phyloP scores from a whole-genome alignment of 768 basidiomycete species.

The Kwoniella dejecticola region DNA sequence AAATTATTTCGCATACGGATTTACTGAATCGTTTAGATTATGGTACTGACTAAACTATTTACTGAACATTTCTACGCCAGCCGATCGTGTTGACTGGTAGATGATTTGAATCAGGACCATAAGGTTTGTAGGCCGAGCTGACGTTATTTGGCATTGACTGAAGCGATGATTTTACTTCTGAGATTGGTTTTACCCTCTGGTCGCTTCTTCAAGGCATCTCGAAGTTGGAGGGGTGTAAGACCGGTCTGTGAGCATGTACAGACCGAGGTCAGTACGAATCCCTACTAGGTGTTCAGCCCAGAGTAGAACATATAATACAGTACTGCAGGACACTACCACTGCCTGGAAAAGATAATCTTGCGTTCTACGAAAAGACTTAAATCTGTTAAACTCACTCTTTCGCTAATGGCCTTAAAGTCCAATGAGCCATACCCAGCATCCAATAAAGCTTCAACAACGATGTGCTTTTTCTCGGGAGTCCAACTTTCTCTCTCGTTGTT shows the following conservation, averaged over 20 bases:
- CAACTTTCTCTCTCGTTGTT: too few relatives aligned
- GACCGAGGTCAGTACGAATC: too few relatives aligned
- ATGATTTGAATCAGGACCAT: neutral
- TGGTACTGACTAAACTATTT: neutral
- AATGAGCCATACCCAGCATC: conserved; percentile 3
- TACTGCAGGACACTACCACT: too few relatives aligned
- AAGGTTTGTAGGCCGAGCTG: neutral
- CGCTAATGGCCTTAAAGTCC: conserved; percentile 1
- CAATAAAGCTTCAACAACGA: conserved; percentile 9
- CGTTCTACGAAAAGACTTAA: neutral
- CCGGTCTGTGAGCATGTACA: conserved; percentile 9
- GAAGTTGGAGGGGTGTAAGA: conserved; percentile 11
- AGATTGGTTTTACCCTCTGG: conserved; percentile 11
- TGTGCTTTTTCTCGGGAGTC: conserved; percentile 3
- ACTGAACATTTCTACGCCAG: too few relatives aligned
- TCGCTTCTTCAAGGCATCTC: conserved; percentile 10
- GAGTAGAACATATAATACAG: too few relatives aligned
- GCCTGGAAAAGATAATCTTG: neutral
- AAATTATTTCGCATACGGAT: neutral
- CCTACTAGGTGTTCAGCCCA: too few relatives aligned
- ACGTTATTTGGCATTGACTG: conserved; percentile 2
- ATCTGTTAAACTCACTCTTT: neutral
- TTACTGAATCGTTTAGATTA: too few relatives aligned
- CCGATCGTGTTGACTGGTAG: too few relatives aligned
- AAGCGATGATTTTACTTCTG: conserved; percentile 4